Evolutionary conservation across 1,284 basidiomycete species (phyloP).

Genomic region (Rhodotorula glutinis): DNA sequence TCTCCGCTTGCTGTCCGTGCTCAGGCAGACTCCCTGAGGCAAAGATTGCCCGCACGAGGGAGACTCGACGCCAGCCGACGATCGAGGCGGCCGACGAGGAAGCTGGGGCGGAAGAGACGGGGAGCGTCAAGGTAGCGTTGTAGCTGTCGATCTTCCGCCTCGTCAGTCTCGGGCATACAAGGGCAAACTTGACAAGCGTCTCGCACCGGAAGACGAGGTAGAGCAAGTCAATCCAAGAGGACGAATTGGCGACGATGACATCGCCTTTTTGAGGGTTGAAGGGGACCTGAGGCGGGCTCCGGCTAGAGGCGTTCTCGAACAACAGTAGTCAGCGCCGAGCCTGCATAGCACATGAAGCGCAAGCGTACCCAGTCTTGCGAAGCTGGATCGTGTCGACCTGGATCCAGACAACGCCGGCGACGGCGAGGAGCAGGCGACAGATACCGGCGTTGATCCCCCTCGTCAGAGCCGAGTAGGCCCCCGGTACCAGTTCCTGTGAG

Average conservation of each 20-base stretch:
- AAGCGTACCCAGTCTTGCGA: slow-evolving; percentile 19
- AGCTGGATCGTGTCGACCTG: slow-evolving; percentile 28
- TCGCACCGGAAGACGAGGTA: slow-evolving; percentile 41
- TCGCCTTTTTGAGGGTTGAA: slow-evolving; percentile 38
- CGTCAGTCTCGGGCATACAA: too few species aligned
- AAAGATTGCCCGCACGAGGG: slow-evolving; percentile 7
- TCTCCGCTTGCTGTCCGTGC: slow-evolving; percentile 13
- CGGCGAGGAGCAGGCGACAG: slow-evolving; percentile 20
- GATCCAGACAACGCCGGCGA: slow-evolving; percentile 33
- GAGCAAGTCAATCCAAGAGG: slow-evolving; percentile 44
- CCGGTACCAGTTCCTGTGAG: neutral
- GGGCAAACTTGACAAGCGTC: neutral
- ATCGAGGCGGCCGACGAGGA: slow-evolving; percentile 15
- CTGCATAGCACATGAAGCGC: too few species aligned
- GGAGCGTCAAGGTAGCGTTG: slow-evolving; percentile 41
- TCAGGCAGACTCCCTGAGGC: slow-evolving; percentile 5
- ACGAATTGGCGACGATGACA: slow-evolving; percentile 45
- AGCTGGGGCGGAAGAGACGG: slow-evolving; percentile 25
- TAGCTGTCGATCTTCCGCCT: neutral
- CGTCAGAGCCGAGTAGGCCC: slow-evolving; percentile 5
- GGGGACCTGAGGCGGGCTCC: slow-evolving; percentile 18
- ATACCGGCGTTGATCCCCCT: slow-evolving; percentile 12
- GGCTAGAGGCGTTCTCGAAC: neutral
- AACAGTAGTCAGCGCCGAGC: neutral
- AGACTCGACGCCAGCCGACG: slow-evolving; percentile 12